Percentiles rank a stretch among this genome's conserved stretches.
phyloP scores from a whole-genome alignment of 257 asterid species.

The Nyctanthes arbortristis region DNA sequence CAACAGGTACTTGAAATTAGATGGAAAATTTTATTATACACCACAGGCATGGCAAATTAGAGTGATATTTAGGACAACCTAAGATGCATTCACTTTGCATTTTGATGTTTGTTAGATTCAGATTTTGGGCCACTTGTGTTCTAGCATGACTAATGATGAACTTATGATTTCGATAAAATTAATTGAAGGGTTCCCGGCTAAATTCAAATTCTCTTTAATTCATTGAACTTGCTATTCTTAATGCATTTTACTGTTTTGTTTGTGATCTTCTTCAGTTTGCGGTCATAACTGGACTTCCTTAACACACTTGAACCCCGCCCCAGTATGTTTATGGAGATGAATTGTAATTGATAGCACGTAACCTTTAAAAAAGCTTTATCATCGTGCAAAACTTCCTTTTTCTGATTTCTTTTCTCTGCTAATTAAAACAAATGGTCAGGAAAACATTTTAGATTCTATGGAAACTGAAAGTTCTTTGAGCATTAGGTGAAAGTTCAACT shows the following conservation, averaged over 20 bases:
- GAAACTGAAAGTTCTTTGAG: constrained; percentile 23
- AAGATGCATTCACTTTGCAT: constrained; percentile 8
- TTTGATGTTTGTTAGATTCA: not conserved
- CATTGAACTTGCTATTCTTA: too few relatives aligned
- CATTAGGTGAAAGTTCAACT: not conserved
- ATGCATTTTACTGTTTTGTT: too few relatives aligned
- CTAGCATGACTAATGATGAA: not conserved
- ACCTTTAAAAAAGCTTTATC: constrained; percentile 10
- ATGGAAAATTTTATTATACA: not conserved
- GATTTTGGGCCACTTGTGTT: not conserved
- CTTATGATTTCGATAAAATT: not conserved
- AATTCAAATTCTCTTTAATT: too few relatives aligned
- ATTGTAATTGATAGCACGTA: constrained; percentile 14
- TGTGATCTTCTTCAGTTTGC: too few relatives aligned
- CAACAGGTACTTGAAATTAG: constrained; percentile 52
- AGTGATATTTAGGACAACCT: constrained; percentile 1
- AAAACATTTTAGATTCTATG: constrained; percentile 2
- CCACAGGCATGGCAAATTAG: not conserved
- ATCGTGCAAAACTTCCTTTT: not conserved
- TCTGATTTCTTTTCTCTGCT: not conserved
- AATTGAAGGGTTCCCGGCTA: too few relatives aligned
- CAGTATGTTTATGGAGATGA: not conserved
- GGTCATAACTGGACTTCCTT: too few relatives aligned
- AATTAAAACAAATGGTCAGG: too few relatives aligned
- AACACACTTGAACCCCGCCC: too few relatives aligned